Base-by-base conservation (phyloP, 192 early-diverging fungal species). In the Podila horticola region DNA sequence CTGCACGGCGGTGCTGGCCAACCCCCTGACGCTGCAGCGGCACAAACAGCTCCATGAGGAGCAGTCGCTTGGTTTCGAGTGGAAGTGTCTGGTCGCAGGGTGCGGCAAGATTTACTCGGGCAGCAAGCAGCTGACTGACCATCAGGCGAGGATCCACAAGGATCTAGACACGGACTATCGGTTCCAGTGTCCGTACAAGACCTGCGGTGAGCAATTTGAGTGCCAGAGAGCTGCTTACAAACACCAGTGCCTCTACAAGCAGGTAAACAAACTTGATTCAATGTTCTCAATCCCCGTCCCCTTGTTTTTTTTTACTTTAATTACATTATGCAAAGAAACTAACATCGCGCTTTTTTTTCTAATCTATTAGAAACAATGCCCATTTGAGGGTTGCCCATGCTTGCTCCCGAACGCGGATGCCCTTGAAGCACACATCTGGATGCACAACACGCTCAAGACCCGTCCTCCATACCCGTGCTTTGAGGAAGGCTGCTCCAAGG, bases 31-130 rank as follows among this genome's bases (percentile, higher is more conserved):
- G n/a, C 67, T 81, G 28, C 77, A 81, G 22, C 66, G 77, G 33
- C 77, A 81, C 66, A 72, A 81, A 41, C 77, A 81, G 33, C 48
- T 81, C 41, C 77, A 81, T 31, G 77, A 81, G 29, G 77, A 81
- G 45, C 77, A 81, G 62, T 72, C 77, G 0, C 58, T 81, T 9
- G 77, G 77, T 0, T 72, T 81, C 30, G 77, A 81, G 22, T 81
- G 77, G 77, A 69, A 58, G 63, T 81, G 77, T 57, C 30, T 81
- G 38, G 67, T 73, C 17, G 59, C 34, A 24, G 62, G 67, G 10
- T 81, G 77, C 41, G 70, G 71, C 24, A 81, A 81, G 58, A 71
- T 73, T 0, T 81, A 81, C 33, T 81, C 77, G 22, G 77, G 77
- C 24, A 73, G 71, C 57, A 81, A 81, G 52, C 77, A 81, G 49